These are phyloP conservation scores for Lolium perenne DNA, from an alignment of 176 grass and related monocot species.

Conservation along the genomic window DNA sequence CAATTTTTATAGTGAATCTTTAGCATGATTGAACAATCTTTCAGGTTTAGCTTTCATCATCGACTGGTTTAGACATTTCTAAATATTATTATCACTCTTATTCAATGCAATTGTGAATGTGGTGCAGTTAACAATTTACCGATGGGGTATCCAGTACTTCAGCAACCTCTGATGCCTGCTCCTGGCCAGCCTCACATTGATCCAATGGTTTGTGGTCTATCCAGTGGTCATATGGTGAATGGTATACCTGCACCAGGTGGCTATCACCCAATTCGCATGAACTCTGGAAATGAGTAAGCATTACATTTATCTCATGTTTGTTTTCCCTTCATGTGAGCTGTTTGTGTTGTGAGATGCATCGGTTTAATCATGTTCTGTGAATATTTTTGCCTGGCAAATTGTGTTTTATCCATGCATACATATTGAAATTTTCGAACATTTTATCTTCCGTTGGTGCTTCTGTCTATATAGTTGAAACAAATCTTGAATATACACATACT, in stretches of 20 bases:
- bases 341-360: not conserved
- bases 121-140: slow-evolving; percentile 94
- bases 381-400: slow-evolving; percentile 5
- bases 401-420: not conserved
- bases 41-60: slow-evolving; percentile 1
- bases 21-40: slow-evolving; percentile 13
- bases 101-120: slow-evolving; percentile 59
- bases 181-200: slow-evolving; percentile 76
- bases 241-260: slow-evolving; percentile 81
- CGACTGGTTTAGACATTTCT: slow-evolving; percentile 14
- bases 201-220: slow-evolving; percentile 66
- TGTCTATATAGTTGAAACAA: slow-evolving; percentile 30
- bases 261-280: slow-evolving; percentile 88
- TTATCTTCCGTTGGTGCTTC: slow-evolving; percentile 17
- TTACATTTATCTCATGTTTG: slow-evolving; percentile 35
- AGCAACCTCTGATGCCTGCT: slow-evolving; percentile 79
- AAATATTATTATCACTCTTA: slow-evolving; percentile 47
- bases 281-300: slow-evolving; percentile 93
- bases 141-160: slow-evolving; percentile 95
- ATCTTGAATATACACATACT: slow-evolving; percentile 23
- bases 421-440: slow-evolving; percentile 18
- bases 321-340: slow-evolving; percentile 1
- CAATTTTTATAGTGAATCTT: not conserved
- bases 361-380: slow-evolving; percentile 22
- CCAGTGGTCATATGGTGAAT: slow-evolving; percentile 86